Evolutionary conservation across 2,329 filamentous ascomycete genomes (phyloP), one percentile per base, ranked within the genome.

Genomic region (Thermothelomyces thermophilus): DNA sequence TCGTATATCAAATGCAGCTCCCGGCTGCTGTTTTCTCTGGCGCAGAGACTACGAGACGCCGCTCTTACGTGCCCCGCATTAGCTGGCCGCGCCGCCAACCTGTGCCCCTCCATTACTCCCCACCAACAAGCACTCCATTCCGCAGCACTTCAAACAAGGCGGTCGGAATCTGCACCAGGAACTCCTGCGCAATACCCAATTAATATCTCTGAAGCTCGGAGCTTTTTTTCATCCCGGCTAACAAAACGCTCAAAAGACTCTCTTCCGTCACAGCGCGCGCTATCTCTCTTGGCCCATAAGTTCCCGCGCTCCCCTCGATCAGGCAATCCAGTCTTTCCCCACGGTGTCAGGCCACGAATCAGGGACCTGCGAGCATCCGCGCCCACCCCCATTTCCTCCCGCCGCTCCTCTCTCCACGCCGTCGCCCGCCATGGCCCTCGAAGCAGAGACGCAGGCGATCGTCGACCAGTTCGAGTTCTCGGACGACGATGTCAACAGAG

Each of bases 391-490:
- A 37, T 82, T 83, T 62, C 71, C 75, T 39, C 76, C 74, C 16
- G 61, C 70, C 36, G 70, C 74, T 30, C 78, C 79, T 13, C 70
- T 75, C 46, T 82, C 79, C 37, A 68, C 66, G 67, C 73, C 74
- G 67, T 73, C 74, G 49, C 72, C 75, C 70, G 73, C 72, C 59
- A 86, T 86, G 82, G 70, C 75, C 52, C 73, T 85, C 56, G 71
- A 70, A 55, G 77, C 83, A 55, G 86, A 91, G 70, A 88, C 90
- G 52, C 83, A 83, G 76, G 81, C 80, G 64, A 82, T 96, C 63
- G 86, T 87, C 62, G 80, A 80, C 60, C 82, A 93, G 68, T 97
- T 97, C 70, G 87, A 95, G 48, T 91, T 90, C 70, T 75, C 81
- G 53, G 77, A 89, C 61, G 80, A 83, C 46, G 79, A 90, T 68